Percentiles rank a stretch among this genome's conserved stretches.
These are phyloP conservation scores for Cercophora newfieldiana DNA, from an alignment of 495 filamentous ascomycete species.

Conservation along the genomic window DNA sequence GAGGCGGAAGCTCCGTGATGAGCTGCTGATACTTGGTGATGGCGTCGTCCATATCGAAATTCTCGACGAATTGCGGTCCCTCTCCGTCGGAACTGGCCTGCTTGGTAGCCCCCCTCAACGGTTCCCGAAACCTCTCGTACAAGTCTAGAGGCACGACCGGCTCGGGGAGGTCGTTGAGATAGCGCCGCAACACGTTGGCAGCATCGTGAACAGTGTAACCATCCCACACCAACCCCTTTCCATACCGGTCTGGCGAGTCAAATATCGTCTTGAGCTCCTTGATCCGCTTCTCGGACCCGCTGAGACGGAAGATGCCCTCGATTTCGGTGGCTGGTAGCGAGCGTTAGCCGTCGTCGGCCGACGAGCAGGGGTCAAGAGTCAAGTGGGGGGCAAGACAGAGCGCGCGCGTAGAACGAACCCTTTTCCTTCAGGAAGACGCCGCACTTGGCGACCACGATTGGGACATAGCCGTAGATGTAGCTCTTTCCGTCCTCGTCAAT, in stretches of 20 bases:
- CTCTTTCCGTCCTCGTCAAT: slow-evolving; percentile 87
- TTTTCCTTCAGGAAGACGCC: slow-evolving; percentile 98
- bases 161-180: slow-evolving; percentile 91
- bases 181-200: slow-evolving; percentile 92
- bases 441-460: slow-evolving; percentile 98
- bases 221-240: slow-evolving; percentile 94
- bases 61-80: slow-evolving; percentile 55
- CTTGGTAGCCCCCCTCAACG: slow-evolving; percentile 72
- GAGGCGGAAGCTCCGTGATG: slow-evolving; percentile 87
- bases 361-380: slow-evolving; percentile 3
- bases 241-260: slow-evolving; percentile 93
- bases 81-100: slow-evolving; percentile 65
- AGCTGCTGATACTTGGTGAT: slow-evolving; percentile 83
- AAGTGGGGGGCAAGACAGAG: background rate
- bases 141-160: slow-evolving; percentile 95
- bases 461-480: slow-evolving; percentile 98
- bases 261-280: slow-evolving; percentile 92
- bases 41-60: slow-evolving; percentile 74
- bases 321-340: slow-evolving; percentile 76
- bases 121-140: slow-evolving; percentile 87
- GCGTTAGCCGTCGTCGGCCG: background rate
- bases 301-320: slow-evolving; percentile 95
- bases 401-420: slow-evolving; percentile 58
- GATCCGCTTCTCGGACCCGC: slow-evolving; percentile 95
- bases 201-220: slow-evolving; percentile 99